Base-by-base conservation (phyloP, 305 asterid species). In the Fraxinus nigra region DNA sequence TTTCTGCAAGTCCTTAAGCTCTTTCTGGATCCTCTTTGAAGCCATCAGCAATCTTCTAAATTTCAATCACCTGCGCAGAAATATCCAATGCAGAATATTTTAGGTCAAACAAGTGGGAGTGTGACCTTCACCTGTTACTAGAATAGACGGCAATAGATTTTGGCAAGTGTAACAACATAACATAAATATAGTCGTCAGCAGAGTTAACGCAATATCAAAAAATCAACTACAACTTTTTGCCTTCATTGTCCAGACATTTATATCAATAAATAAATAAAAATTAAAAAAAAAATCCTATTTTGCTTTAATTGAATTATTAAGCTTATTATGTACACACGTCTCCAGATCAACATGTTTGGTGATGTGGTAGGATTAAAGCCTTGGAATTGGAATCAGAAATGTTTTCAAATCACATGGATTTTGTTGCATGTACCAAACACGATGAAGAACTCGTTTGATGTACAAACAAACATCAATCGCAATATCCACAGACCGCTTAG, bases 21-120 rank as follows among this genome's bases (percentile, higher is more conserved):
- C 93, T 76, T 90, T 90, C 84, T 81, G 88, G 63, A 90, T 90
- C 85, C 93, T 87, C 87, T 90, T 90, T 10, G 93, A 89, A 86
- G 96, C 96, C 96, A 92, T 92, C 65, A 46, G 61, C 59, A 54
- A 40, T 74, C 48, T 43, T 38, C 28, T 18, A 26, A 79, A 46
- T 46, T 46, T 46, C 24, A 32, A 20, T 56, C 67, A 56, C 11
- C 67, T 56, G 26, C 3, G 1, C 37, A 26, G 35, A 65, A 24
- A 65, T 22, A 65, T 8, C n/a, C 34, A 65, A 32, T 65, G 32
- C 34, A 65, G 35, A 24, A 65, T 24, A 61, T 63, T 65, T 65
- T 24, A 65, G 35, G 35, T 26, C 37, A 26, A 24, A 32, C 73
- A 65, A 26, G 1, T 26, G 1, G n/a, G n/a, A 11, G n/a, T 11